Evolutionary conservation across 1,284 basidiomycete species (phyloP).

Genomic region (Agaricales sp.): DNA sequence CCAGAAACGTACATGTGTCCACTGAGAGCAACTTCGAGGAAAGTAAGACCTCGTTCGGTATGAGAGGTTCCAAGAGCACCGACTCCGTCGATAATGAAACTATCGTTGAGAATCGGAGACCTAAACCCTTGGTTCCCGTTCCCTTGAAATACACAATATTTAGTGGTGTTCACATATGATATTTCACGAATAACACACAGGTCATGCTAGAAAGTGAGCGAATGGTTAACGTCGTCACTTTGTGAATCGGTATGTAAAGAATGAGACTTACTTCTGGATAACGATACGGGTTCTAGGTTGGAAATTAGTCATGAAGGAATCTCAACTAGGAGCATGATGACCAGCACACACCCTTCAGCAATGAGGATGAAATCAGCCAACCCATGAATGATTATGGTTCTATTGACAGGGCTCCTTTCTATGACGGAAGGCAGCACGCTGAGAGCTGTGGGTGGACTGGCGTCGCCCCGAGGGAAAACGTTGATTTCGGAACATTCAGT

Average conservation of each 20-base stretch:
- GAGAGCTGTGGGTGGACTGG: conserved; percentile 49
- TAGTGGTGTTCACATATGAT: neutral
- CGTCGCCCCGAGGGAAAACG: conserved; percentile 54
- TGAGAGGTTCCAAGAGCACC: conserved; percentile 57
- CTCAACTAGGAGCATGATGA: neutral
- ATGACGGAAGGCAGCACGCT: conserved; percentile 64
- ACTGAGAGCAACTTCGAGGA: conserved; percentile 51
- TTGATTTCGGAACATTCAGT: conserved; percentile 46
- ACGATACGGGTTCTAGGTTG: conserved; percentile 42
- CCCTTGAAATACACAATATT: conserved; percentile 27
- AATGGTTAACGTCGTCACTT: neutral
- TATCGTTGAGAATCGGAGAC: conserved; percentile 50
- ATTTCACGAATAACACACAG: conserved; percentile 28
- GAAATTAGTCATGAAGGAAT: neutral
- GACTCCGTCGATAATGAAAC: conserved; percentile 58
- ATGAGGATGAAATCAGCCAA: conserved; percentile 63
- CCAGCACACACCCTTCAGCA: conserved; percentile 50
- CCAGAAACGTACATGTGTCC: conserved; percentile 62
- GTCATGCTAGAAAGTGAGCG: conserved; percentile 43
- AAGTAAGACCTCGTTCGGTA: conserved; percentile 56
- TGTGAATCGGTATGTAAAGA: neutral
- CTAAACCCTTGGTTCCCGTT: conserved; percentile 63
- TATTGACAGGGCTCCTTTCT: conserved; percentile 47
- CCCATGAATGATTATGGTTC: conserved; percentile 63
- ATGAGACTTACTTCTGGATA: conserved; percentile 50